Evolutionary conservation across 2,329 filamentous ascomycete genomes (phyloP).

Genomic region (Ophiocordyceps camponoti-saundersi): DNA sequence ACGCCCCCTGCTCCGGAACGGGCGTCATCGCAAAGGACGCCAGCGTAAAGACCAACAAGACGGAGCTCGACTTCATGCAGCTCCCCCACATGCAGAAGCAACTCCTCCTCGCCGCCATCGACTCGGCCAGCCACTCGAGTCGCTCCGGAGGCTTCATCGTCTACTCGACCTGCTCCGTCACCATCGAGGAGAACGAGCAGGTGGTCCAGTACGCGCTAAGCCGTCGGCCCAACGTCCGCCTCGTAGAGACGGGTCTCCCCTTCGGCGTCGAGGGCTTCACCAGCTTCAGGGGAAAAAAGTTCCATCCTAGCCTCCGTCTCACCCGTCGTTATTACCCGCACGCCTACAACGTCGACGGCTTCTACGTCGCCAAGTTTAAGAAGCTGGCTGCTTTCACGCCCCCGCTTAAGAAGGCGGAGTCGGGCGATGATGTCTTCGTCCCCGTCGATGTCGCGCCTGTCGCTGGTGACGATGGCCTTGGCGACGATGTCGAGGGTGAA

Average conservation of each 20-base stretch:
- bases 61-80: slow-evolving; percentile 81
- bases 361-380: slow-evolving; percentile 96
- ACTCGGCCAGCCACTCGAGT: slow-evolving; percentile 79
- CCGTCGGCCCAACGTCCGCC: slow-evolving; percentile 81
- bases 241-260: slow-evolving; percentile 77
- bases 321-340: slow-evolving; percentile 82
- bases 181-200: slow-evolving; percentile 75
- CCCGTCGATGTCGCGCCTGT: slow-evolving; percentile 4
- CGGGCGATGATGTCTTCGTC: slow-evolving; percentile 12
- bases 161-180: slow-evolving; percentile 93
- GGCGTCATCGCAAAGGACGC: slow-evolving; percentile 96
- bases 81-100: slow-evolving; percentile 93
- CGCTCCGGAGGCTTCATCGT: slow-evolving; percentile 92
- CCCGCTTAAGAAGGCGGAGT: slow-evolving; percentile 6
- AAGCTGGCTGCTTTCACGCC: slow-evolving; percentile 74
- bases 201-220: slow-evolving; percentile 88
- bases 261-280: slow-evolving; percentile 92
- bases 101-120: slow-evolving; percentile 79
- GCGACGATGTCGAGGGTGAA: slow-evolving; percentile 27
- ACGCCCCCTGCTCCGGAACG: slow-evolving; percentile 90
- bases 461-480: slow-evolving; percentile 24
- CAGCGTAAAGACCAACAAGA: slow-evolving; percentile 96
- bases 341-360: slow-evolving; percentile 89
- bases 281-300: slow-evolving; percentile 78
- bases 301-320: slow-evolving; percentile 69